Base-by-base conservation (phyloP, 208 protist species). In the Trypanosoma scelopori region DNA sequence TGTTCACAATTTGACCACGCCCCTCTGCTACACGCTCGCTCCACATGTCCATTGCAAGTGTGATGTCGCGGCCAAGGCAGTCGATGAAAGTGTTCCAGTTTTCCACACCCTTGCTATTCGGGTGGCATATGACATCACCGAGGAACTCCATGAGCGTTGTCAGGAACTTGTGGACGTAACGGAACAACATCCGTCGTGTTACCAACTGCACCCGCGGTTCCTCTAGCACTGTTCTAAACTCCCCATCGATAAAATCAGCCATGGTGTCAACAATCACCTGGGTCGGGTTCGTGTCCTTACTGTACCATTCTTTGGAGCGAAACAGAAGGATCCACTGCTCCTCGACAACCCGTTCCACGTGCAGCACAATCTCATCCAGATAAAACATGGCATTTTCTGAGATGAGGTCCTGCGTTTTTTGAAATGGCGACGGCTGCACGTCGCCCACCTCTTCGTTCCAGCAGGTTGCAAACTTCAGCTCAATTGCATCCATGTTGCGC, bases 401-500 rank as follows among this genome's bases (percentile, higher is more conserved):
- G 7, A 95, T 67, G 15, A 70, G 37, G 39, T 91, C 83, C 60
- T 93, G 90, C 48, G 88, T 76, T 30, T 73, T 62, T 55, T 86
- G 74, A 64, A 95, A 95, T 0, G 90, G 87, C 15, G 43, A 65
- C 3, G 75, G 60, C 23, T 69, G 50, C 48, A 61, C 56, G 18
- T 49, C 65, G 1, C 46, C 58, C 1, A 37, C 65, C 3, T 78
- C 69, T 20, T 78, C 64, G 32, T 87, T 79, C 87, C 90, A 95
- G 62, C 79, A 90, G 35, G 77, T 82, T 32, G 77, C 77, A 71
- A 95, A 95, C 55, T 91, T 91, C 25, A 91, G 65, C 64, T 95
- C 90, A 47, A 95, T 79, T 16, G 84, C 81, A 62, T 95, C 90
- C 60, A 95, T 81, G 65, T 95, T 92, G 62, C 73, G 82, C 59